Evolutionary conservation across 257 asterid species (phyloP), one percentile per base, ranked within the genome.

Genomic region (Scutellaria barbata): DNA sequence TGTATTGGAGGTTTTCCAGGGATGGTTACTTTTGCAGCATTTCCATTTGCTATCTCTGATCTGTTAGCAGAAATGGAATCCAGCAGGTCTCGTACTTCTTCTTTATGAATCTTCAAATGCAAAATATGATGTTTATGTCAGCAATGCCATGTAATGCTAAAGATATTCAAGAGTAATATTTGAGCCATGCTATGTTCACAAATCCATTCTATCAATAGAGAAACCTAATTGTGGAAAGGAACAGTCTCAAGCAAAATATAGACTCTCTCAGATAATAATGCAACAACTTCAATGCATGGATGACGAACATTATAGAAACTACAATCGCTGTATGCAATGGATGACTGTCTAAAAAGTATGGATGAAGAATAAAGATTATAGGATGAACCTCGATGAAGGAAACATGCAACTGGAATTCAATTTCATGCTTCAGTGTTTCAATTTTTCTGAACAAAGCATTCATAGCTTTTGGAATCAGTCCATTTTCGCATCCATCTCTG

Each of bases 81-180:
- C 30, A 95, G 85, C 85, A 95, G 80, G 82, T 95, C 99, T 66
- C 92, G 77, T 53, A 95, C 99, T 86, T 95, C 99, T 89, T 95
- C 99, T 88, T 92, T 95, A 74, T 89, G 98, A 80, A 95, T 95
- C 99, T 95, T 66, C 68, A 79, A 60, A 77, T 37, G 50, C 4
- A 69, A 65, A 75, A 76, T 18, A 67, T 17, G 53, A 65, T 7
- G 8, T 54, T 61, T 45, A 12, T 33, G 35, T 48, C 54, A 72
- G 72, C 14, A 57, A 59, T 47, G 62, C 33, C 18, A 47, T 68
- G 13, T 56, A 52, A 59, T 30, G 6, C 40, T 25, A 43, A 56
- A 51, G 16, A 67, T 5, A 39, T 40, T 7, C 17, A 9, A 56
- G 45, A 9, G 17, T 35, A 30, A 60, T 60, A 22, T 30, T 30